Evolutionary conservation across 2,329 filamentous ascomycete species (phyloP).

Genomic region (Fusarium pseudograminearum): DNA sequence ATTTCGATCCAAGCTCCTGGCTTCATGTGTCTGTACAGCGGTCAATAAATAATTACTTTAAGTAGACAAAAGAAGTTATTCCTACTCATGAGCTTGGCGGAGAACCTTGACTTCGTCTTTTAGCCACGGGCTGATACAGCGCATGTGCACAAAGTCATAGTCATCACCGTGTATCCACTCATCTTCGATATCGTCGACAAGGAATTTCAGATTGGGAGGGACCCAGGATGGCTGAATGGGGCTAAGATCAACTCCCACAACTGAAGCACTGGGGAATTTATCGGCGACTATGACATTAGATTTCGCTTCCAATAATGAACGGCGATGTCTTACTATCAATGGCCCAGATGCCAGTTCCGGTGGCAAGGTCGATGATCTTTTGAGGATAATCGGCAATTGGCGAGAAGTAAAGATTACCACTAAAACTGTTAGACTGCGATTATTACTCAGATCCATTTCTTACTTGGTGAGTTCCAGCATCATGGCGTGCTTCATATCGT

Average conservation of each 20-base stretch:
- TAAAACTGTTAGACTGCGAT: not conserved
- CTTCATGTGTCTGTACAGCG: conserved; percentile 22
- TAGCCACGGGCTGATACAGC: conserved; percentile 41
- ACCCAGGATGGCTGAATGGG: conserved; percentile 52
- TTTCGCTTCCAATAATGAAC: fast-evolving
- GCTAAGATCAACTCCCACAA: conserved; percentile 43
- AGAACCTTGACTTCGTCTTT: conserved; percentile 36
- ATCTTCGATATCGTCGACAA: conserved; percentile 58
- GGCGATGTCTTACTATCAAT: conserved; percentile 26
- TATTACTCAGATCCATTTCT: fast-evolving
- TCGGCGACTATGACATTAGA: conserved; percentile 38
- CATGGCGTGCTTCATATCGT: conserved; percentile 51
- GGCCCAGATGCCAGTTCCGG: conserved; percentile 44
- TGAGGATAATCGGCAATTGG: conserved; percentile 30
- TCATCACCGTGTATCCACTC: conserved; percentile 57
- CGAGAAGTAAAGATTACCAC: conserved; percentile 40
- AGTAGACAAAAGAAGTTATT: fast-evolving
- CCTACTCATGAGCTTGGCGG: conserved; percentile 36
- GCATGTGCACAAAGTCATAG: conserved; percentile 45
- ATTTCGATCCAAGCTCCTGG: conserved; percentile 44
- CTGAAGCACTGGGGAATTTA: conserved; percentile 42
- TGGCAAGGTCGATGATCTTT: conserved; percentile 43
- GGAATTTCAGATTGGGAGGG: conserved; percentile 55
- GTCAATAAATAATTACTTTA: not conserved
- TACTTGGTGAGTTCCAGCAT: conserved; percentile 47